These are phyloP conservation scores for Lyophyllum decastes DNA, from an alignment of 768 basidiomycete species.

Conservation along the genomic window DNA sequence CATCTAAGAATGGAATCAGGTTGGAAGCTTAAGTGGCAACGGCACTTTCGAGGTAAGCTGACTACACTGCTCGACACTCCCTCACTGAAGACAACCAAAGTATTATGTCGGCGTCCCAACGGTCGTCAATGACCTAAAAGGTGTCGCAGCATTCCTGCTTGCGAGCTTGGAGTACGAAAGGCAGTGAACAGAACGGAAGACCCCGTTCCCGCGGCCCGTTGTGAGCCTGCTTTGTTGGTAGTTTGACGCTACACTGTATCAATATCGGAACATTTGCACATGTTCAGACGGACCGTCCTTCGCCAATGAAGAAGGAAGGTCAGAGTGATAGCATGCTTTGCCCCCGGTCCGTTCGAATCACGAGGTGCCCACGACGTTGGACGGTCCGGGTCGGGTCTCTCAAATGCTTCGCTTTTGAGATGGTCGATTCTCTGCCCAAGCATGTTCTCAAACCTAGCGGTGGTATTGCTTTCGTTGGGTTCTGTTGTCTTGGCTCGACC, in stretches of 20 bases:
- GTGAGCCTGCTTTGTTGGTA: not conserved
- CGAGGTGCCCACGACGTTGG: not conserved
- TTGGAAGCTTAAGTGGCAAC: conserved; percentile 15
- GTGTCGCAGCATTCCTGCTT: conserved; percentile 11
- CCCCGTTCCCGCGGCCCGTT: not conserved
- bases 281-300: not conserved
- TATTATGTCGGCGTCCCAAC: conserved; percentile 16
- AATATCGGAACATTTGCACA: not conserved
- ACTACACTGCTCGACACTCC: not conserved
- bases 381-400: not conserved
- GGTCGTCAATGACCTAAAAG: conserved; percentile 14
- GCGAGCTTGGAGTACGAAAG: conserved; percentile 16
- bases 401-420: not conserved
- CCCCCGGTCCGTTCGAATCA: conserved; percentile 14
- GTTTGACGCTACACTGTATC: not conserved
- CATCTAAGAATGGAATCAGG: conserved; percentile 1
- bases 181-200: not conserved
- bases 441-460: not conserved
- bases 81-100: not conserved
- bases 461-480: conserved; percentile 5
- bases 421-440: not conserved
- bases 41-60: conserved; percentile 13
- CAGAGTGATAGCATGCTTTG: not conserved
- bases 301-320: conserved; percentile 11
- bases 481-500: conserved; percentile 25